Conservation (phyloP, 129 eudicot species). For the Solidago caesia region DNA sequence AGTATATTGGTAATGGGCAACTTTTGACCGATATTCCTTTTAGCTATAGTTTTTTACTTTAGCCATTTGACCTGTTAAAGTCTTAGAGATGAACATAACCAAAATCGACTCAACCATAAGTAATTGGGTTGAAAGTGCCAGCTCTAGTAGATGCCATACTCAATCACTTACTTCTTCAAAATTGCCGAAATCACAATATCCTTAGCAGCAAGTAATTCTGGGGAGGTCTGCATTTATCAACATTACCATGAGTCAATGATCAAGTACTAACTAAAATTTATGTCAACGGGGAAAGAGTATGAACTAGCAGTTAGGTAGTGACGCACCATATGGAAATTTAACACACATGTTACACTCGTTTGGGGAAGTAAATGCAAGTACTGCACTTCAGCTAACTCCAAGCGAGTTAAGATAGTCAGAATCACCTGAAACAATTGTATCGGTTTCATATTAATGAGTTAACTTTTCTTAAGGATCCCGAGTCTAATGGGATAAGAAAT, state of each 20-base stretch:
- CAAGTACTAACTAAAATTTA: conserved; percentile 1
- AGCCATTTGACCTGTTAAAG: not conserved
- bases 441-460: not conserved
- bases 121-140: conserved; percentile 4
- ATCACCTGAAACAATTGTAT: conserved; percentile 56
- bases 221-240: conserved; percentile 67
- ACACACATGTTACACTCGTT: conserved; percentile 68
- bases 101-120: not conserved
- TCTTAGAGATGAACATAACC: not conserved
- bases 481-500: conserved; percentile 13
- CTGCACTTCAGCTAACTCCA: conserved; percentile 87
- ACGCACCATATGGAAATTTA: conserved; percentile 87
- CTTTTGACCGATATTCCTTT: not conserved
- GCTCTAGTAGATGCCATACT: conserved; percentile 15
- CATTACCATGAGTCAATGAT: conserved; percentile 11
- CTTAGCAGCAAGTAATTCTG: conserved; percentile 62
- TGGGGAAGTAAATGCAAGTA: conserved; percentile 80
- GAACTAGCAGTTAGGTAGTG: conserved; percentile 12
- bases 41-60: not conserved
- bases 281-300: conserved; percentile 10
- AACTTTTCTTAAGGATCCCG: not conserved
- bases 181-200: conserved; percentile 67
- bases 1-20: not conserved
- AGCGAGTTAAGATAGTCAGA: conserved; percentile 82
- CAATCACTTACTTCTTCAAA: conserved; percentile 78